Evolutionary conservation across 768 basidiomycete genomes (phyloP).

Genomic region (Coprinopsis strossmayeri): DNA sequence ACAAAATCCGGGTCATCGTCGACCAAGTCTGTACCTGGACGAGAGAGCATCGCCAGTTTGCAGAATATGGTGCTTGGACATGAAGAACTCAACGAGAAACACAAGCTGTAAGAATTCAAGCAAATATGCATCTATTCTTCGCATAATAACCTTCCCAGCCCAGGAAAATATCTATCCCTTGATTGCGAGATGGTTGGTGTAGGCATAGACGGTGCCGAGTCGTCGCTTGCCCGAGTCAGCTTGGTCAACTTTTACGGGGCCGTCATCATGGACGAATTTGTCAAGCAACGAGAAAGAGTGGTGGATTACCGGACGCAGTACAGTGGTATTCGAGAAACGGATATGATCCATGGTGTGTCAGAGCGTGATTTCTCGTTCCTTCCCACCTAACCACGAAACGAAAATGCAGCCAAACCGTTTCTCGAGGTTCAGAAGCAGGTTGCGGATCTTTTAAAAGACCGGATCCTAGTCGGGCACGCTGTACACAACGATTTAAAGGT

Average conservation of each 20-base stretch:
- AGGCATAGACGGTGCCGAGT: conserved; percentile 77
- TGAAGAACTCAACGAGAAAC: conserved; percentile 30
- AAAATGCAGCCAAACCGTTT: conserved; percentile 74
- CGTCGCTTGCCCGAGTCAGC: conserved; percentile 82
- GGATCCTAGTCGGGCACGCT: conserved; percentile 86
- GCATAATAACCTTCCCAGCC: conserved; percentile 30
- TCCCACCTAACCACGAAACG: too few relatives aligned
- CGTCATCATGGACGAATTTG: conserved; percentile 77
- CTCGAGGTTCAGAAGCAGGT: conserved; percentile 74
- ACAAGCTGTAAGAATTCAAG: conserved; percentile 34
- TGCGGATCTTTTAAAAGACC: conserved; percentile 66
- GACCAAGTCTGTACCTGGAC: conserved; percentile 28
- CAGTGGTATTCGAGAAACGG: conserved; percentile 73
- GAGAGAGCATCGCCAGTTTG: conserved; percentile 34
- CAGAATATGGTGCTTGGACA: conserved; percentile 50
- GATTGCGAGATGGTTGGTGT: conserved; percentile 99
- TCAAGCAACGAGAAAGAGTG: conserved; percentile 79
- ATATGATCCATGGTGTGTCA: conserved; percentile 65
- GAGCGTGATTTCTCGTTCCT: too few relatives aligned
- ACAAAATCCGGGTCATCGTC: neutral
- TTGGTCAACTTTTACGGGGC: conserved; percentile 86
- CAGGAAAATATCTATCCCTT: conserved; percentile 72
- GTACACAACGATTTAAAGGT: conserved; percentile 88
- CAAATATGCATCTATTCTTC: neutral
- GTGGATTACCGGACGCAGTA: conserved; percentile 91